Percentiles rank a stretch among this genome's conserved stretches.
Conservation (phyloP, 331 rosid species). For the Telfairia occidentalis region DNA sequence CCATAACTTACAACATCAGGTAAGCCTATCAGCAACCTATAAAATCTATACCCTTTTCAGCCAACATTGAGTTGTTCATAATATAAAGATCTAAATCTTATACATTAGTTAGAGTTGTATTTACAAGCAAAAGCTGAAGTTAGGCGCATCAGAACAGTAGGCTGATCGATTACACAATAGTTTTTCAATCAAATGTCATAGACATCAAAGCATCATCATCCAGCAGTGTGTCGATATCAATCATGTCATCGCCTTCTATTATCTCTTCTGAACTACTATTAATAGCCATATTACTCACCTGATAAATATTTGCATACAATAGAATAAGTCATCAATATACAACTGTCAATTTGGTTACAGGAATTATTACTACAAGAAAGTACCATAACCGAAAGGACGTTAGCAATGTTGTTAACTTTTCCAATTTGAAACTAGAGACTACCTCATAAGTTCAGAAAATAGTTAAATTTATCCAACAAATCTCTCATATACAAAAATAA, state of each 20-base stretch:
- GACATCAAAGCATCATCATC: constrained; percentile 69
- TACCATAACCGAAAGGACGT: not conserved
- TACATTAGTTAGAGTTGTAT: constrained; percentile 5
- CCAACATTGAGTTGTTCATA: constrained; percentile 5
- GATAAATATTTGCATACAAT: constrained; percentile 16
- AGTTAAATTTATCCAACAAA: not conserved
- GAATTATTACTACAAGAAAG: not conserved
- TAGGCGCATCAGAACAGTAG: constrained; percentile 26
- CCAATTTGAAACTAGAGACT: not conserved
- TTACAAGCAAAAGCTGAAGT: constrained; percentile 21
- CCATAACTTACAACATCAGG: constrained; percentile 7
- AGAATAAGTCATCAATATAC: not conserved
- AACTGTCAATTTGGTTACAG: not conserved
- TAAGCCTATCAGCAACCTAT: constrained; percentile 12
- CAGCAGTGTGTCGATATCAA: constrained; percentile 54
- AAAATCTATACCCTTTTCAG: constrained; percentile 1
- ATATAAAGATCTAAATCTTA: constrained; percentile 1
- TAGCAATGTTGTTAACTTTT: not conserved
- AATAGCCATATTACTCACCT: constrained; percentile 33
- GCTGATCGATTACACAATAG: constrained; percentile 19
- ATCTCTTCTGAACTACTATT: constrained; percentile 39
- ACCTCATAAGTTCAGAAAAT: not conserved
- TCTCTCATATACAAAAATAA: not conserved
- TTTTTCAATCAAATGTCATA: constrained; percentile 49
- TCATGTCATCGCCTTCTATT: constrained; percentile 46